Conservation (phyloP, 768 basidiomycete genomes). For the Clitopilus hobsonii region DNA sequence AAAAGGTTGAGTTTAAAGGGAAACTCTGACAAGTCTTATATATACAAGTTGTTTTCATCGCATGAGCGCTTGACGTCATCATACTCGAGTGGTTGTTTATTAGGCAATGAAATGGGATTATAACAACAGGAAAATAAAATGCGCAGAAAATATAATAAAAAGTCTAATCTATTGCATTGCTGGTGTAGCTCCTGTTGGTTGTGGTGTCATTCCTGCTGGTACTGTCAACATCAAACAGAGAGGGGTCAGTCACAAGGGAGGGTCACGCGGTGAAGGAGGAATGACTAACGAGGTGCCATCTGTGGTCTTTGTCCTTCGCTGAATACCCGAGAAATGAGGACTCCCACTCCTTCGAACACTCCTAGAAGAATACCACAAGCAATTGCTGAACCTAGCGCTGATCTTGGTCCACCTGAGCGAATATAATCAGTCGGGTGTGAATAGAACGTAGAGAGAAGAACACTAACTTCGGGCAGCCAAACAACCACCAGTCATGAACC, state of each 20-base stretch:
- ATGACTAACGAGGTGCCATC: slow-evolving; percentile 66
- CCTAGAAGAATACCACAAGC: slow-evolving; percentile 95
- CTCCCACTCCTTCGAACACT: slow-evolving; percentile 93
- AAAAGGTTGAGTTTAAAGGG: neutral
- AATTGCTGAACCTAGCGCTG: slow-evolving; percentile 88
- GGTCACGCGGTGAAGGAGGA: slow-evolving; percentile 1
- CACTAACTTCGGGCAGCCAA: slow-evolving; percentile 87
- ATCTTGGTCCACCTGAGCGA: slow-evolving; percentile 79
- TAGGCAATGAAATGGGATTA: slow-evolving; percentile 3
- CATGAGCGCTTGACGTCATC: slow-evolving; percentile 14
- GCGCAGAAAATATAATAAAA: slow-evolving; percentile 25
- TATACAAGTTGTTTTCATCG: neutral
- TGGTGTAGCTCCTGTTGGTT: slow-evolving; percentile 30
- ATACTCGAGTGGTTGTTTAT: neutral
- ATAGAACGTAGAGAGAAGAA: neutral
- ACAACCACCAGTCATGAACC: slow-evolving; percentile 98
- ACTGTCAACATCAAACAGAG: slow-evolving; percentile 30
- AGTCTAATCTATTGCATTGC: slow-evolving; percentile 48
- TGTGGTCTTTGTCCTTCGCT: slow-evolving; percentile 79
- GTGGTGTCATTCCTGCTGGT: slow-evolving; percentile 53
- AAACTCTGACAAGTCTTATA: slow-evolving; percentile 12
- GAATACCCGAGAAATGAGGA: slow-evolving; percentile 84
- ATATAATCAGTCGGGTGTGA: slow-evolving; percentile 5
- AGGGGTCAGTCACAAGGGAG: slow-evolving; percentile 6
- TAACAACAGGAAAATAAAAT: slow-evolving; percentile 25